phyloP scores from a whole-genome alignment of 805 yeast species.

The Candida xiaguanensis region DNA sequence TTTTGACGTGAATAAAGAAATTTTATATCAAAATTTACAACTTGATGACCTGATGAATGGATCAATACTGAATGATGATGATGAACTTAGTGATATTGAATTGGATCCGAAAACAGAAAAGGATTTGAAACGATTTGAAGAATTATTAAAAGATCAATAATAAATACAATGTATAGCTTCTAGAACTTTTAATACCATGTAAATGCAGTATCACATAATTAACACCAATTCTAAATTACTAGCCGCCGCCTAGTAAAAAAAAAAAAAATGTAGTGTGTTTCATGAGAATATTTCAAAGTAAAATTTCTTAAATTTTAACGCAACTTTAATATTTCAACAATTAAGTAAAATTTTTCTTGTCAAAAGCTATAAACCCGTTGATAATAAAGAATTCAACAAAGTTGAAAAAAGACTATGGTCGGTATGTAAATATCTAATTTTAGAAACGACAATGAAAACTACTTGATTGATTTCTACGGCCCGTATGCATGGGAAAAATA shows the following conservation, averaged over 20 bases:
- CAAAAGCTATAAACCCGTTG: too few species aligned
- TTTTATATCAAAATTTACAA: too few species aligned
- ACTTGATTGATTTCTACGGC: background rate
- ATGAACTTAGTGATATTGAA: constrained; percentile 23
- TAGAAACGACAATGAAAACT: background rate
- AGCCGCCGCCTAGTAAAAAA: background rate
- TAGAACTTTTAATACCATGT: background rate
- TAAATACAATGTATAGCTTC: background rate
- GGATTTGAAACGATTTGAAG: background rate
- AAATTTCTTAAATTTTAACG: background rate
- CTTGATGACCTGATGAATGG: too few species aligned
- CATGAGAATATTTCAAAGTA: background rate
- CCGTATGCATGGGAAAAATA: background rate
- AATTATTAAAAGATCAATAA: background rate
- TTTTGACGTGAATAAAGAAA: too few species aligned
- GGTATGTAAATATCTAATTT: too few species aligned
- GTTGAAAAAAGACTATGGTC: too few species aligned
- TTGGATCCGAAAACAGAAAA: constrained; percentile 7
- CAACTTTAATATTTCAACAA: background rate
- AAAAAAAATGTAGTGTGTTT: background rate
- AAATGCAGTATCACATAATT: too few species aligned
- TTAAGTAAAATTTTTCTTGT: too few species aligned
- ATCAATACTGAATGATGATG: background rate
- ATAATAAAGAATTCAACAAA: too few species aligned
- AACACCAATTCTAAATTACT: too few species aligned